Evolutionary conservation across 768 basidiomycete genomes (phyloP), one percentile per base, ranked within the genome.

Genomic region (Paxillus ammoniavirescens): DNA sequence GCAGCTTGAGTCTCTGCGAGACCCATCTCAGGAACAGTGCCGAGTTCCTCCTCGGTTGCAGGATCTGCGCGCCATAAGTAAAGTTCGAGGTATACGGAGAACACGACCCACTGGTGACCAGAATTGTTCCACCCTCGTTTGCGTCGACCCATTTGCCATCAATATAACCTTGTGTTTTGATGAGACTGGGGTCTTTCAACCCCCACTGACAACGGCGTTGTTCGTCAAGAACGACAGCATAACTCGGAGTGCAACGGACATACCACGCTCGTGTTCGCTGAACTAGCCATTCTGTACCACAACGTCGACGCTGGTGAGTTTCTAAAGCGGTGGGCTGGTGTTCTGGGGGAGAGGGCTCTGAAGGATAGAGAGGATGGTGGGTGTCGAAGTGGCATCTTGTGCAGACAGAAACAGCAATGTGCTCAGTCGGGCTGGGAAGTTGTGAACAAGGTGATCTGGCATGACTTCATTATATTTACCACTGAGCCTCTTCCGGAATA

Each of bases 11-110:
- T 90, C 71, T 98, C 93, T 26, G 78, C 77, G 42, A 91, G 65
- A 9, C 87, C 89, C 87, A 97, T 91, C 65, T 98, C 96, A 4
- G 94, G 91, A 26, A 95, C 78, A 0, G 82, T 85, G 13, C 94
- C 96, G 42, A 98, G 81, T 54, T 82, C 82, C 59, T 94, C 82
- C 40, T 81, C 81, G 4, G 87, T 96, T 6, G 93, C 91, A 30
- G 96, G 96, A 75, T 98, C 95, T 96, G 53, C 12, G 41, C 17
- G 10, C 2, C 30, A 41, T 21, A 33, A 41, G 21, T 53, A 6
- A 23, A 52, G 31, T 50, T 53, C 33, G 10, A 44, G 31, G 46
- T 8, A 53, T 7, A 15, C 46, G 14, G 46, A 17, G 30, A 14
- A 10, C 42, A 37, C 49, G 9, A 51, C 87, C 55, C 66, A 95